These are phyloP conservation scores for Rhizopogon salebrosus DNA, from an alignment of 768 basidiomycete species.

Conservation along the genomic window DNA sequence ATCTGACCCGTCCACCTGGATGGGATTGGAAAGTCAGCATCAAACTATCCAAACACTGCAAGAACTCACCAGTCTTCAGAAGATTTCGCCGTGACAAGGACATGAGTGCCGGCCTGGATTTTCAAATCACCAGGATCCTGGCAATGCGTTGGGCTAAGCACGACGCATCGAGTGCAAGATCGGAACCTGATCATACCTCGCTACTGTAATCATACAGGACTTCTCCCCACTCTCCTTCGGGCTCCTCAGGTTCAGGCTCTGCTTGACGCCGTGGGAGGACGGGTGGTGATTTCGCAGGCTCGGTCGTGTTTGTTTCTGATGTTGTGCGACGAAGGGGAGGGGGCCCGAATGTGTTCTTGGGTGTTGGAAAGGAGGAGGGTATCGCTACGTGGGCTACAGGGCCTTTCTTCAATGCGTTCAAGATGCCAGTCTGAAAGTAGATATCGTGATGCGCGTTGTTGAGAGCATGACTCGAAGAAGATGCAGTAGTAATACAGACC, in stretches of 20 bases:
- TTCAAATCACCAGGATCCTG: constrained; percentile 69
- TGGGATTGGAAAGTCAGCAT: constrained; percentile 7
- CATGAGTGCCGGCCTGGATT: constrained; percentile 49
- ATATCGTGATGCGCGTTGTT: not conserved
- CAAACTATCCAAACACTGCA: not conserved
- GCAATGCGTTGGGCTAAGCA: not conserved
- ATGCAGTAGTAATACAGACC: constrained; percentile 19
- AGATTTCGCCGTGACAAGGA: constrained; percentile 60
- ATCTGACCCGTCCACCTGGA: constrained; percentile 65
- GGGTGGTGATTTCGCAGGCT: constrained; percentile 18
- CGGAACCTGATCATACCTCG: constrained; percentile 38
- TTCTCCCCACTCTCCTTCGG: constrained; percentile 69
- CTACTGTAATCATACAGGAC: constrained; percentile 73
- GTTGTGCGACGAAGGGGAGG: constrained; percentile 43
- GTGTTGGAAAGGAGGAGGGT: constrained; percentile 34
- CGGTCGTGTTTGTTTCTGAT: constrained; percentile 13
- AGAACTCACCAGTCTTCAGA: constrained; percentile 70
- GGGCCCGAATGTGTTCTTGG: constrained; percentile 44
- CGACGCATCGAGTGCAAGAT: not conserved
- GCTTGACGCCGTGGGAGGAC: constrained; percentile 11
- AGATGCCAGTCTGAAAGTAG: constrained; percentile 14
- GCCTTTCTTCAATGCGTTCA: constrained; percentile 16
- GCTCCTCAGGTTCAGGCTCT: constrained; percentile 28
- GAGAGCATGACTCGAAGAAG: constrained; percentile 21
- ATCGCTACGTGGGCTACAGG: constrained; percentile 38